Evolutionary conservation across 352 stramenopile genomes (phyloP).

Genomic region (Phytopythium oedochilum): DNA sequence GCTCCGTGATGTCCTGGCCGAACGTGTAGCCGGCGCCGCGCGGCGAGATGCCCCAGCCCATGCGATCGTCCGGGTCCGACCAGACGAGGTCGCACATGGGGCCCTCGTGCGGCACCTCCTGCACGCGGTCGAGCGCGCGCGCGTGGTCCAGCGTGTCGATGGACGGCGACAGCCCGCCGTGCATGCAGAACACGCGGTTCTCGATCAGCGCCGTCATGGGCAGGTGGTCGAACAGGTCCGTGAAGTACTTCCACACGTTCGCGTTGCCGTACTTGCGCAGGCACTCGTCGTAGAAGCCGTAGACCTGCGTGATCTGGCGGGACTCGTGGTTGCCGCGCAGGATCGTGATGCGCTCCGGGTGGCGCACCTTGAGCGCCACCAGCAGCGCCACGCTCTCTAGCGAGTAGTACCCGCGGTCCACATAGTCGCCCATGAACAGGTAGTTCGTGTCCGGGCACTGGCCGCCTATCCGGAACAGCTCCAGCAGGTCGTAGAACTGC

Average conservation of each 20-base stretch:
- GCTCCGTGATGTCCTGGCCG: conserved; percentile 83
- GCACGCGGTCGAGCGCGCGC: conserved; percentile 74
- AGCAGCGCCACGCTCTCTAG: conserved; percentile 82
- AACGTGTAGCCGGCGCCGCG: conserved; percentile 87
- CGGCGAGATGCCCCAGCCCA: conserved; percentile 83
- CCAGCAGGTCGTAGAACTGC: conserved; percentile 87
- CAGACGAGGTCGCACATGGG: conserved; percentile 88
- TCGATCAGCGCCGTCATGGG: conserved; percentile 88
- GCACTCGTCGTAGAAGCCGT: conserved; percentile 99
- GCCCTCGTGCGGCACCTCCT: conserved; percentile 85
- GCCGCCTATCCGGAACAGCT: conserved; percentile 89
- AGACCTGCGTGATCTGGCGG: conserved; percentile 98
- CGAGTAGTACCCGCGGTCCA: conserved; percentile 88
- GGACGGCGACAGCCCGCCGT: conserved; percentile 83
- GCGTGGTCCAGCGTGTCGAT: conserved; percentile 88
- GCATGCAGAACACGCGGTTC: conserved; percentile 89
- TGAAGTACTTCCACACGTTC: conserved; percentile 91
- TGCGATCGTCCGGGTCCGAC: conserved; percentile 86
- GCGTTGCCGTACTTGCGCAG: conserved; percentile 93
- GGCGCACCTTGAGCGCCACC: conserved; percentile 80
- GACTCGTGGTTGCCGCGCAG: conserved; percentile 98
- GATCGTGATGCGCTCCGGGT: conserved; percentile 85
- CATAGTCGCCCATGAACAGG: conserved; percentile 90
- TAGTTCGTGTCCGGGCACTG: conserved; percentile 88
- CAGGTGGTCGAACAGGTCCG: conserved; percentile 85